A percentile compares a stretch with the other conserved stretches of the same genome.
phyloP scores from a whole-genome alignment of 805 yeast species.

The Yarrowia alimentaria region DNA sequence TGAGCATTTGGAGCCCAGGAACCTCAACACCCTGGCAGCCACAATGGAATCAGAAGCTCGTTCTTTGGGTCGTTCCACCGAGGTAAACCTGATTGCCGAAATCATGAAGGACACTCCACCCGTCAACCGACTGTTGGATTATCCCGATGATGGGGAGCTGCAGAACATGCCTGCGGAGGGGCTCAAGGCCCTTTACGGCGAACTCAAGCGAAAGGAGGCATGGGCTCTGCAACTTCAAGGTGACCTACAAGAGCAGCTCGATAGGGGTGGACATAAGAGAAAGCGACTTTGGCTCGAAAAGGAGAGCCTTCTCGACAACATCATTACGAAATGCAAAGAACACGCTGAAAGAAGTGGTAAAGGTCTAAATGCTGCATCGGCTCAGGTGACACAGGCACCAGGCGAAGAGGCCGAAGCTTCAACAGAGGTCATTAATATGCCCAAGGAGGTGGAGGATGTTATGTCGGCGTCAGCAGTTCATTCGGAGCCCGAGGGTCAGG shows the following conservation, averaged over 20 bases:
- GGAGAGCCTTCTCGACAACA: conserved; percentile 39
- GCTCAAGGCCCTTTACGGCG: background rate
- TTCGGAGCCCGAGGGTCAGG: no score
- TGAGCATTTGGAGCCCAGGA: conserved; percentile 19
- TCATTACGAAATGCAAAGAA: no score
- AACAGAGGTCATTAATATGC: no score
- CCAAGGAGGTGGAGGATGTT: no score
- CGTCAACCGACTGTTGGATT: conserved; percentile 3
- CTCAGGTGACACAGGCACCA: no score
- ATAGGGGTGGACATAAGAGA: conserved; percentile 30
- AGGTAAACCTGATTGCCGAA: background rate
- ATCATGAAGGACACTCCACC: conserved; percentile 10
- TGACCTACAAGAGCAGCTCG: conserved; percentile 34
- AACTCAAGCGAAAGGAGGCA: conserved; percentile 36
- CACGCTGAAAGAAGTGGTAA: no score
- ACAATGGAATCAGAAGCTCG: conserved; percentile 7
- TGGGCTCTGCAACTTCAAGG: conserved; percentile 39
- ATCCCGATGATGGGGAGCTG: conserved; percentile 14
- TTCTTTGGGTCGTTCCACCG: conserved; percentile 8
- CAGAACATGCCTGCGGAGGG: conserved; percentile 7
- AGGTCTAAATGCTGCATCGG: no score
- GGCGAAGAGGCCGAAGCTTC: no score
- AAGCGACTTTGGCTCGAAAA: conserved; percentile 39
- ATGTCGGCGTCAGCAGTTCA: no score
- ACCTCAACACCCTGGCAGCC: conserved; percentile 10